Base-by-base conservation (phyloP, 1,139 yeast species). In the Geotrichum australiense region DNA sequence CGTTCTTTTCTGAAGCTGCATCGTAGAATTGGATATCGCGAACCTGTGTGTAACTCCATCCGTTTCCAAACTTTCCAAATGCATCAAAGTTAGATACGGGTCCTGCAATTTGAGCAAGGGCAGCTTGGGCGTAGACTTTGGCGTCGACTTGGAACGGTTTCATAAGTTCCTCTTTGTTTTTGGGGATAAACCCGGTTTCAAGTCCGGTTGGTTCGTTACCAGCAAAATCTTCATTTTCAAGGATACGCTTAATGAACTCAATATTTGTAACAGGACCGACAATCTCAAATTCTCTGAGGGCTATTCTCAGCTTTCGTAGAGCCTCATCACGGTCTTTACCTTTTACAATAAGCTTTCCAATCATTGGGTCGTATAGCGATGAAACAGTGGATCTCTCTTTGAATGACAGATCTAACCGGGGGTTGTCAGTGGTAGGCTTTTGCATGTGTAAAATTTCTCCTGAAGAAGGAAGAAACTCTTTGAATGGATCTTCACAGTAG, bases 181-280 rank as follows among this genome's bases (percentile, higher is more conserved):
- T 59, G 25, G 61, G 57, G 32, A 60, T 58, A 43, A 60, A 60
- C 3, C 64, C 64, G 8, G 64, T 59, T 32, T 60, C 64, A 15
- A 60, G 51, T 2, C 55, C 62, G 6, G 42, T 18, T 2, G 64
- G 64, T 24, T 50, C 41, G 29, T 58, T 53, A 3, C 62, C 59
- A 12, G 53, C 56, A 45, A 60, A 60, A 16, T 53, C 55, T 14
- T 53, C 51, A 27, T 51, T 47, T 21, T 46, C 47, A 22, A 57
- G 52, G 14, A 60, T 57, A 15, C 62, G 51, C 48, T 58, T 55
- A 42, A 59, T 48, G 43, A 60, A 60, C 47, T 60, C 64, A 41
- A 58, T 52, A 44, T 60, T 60, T 21, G 64, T 60, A 27, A 55
- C 53, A n/a, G 64, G 64, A 5, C 64, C 64, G 3, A 57, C 63